A percentile compares a stretch with the other conserved stretches of the same genome.
phyloP scores from a whole-genome alignment of 768 basidiomycete species.

The Cyclocybe aegerita region DNA sequence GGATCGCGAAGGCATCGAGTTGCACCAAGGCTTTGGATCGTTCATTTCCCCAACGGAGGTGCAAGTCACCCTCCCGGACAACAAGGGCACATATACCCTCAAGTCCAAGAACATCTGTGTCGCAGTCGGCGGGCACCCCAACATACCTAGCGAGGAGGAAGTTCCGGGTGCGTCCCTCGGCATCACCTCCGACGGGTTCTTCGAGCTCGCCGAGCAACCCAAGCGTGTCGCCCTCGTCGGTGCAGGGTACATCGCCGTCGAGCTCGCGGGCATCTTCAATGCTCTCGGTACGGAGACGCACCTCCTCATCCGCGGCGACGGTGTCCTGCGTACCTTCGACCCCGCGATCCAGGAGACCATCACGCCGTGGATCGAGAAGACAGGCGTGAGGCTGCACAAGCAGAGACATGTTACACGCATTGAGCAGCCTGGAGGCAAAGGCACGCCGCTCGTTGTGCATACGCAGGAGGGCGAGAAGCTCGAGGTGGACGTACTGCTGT shows the following conservation, averaged over 20 bases:
- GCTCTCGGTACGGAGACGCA: conserved; percentile 91
- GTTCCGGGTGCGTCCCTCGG: conserved; percentile 92
- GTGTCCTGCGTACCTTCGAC: conserved; percentile 92
- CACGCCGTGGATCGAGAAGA: conserved; percentile 91
- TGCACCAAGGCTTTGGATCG: conserved; percentile 75
- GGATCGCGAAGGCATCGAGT: conserved; percentile 83
- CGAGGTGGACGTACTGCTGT: conserved; percentile 85
- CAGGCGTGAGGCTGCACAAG: conserved; percentile 88
- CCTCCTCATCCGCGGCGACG: conserved; percentile 86
- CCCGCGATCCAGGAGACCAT: conserved; percentile 80
- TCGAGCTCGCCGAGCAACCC: conserved; percentile 87
- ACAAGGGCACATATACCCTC: conserved; percentile 64
- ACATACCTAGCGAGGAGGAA: conserved; percentile 69
- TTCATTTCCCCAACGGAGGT: conserved; percentile 70
- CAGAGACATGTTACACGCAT: conserved; percentile 72
- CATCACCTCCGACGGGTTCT: conserved; percentile 95
- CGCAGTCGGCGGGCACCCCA: conserved; percentile 86
- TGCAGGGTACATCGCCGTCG: conserved; percentile 97
- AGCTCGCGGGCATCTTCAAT: conserved; percentile 93
- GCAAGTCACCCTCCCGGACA: conserved; percentile 70
- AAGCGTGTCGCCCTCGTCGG: conserved; percentile 93
- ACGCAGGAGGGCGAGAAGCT: conserved; percentile 73
- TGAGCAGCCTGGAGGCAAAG: conserved; percentile 58
- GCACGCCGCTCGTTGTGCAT: conserved; percentile 72
- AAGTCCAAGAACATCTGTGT: conserved; percentile 77